phyloP scores from a whole-genome alignment of 2,329 filamentous ascomycete species.

The Botrytis porri region DNA sequence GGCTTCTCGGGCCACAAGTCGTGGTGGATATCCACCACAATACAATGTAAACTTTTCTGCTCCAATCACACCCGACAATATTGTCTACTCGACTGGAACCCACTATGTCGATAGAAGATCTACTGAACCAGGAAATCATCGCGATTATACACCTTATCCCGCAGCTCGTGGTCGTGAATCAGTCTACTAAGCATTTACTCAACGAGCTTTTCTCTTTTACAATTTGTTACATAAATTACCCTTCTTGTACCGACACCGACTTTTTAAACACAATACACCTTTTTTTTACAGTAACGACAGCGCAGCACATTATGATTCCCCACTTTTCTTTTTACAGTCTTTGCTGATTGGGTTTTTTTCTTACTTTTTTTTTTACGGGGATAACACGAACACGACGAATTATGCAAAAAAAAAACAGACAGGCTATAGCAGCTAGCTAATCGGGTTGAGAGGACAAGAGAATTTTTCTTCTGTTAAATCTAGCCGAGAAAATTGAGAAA shows the following conservation, averaged over 20 bases:
- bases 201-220: neutral
- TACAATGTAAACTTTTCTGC: constrained; percentile 8
- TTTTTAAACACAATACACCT: constrained; percentile 13
- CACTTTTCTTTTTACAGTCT: constrained; percentile 9
- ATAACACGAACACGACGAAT: constrained; percentile 13
- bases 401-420: constrained; percentile 4
- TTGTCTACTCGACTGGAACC: neutral
- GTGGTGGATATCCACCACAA: neutral
- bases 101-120: constrained; percentile 13
- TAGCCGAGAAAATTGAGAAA: neutral
- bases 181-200: neutral
- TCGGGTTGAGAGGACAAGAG: neutral
- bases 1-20: constrained; percentile 19
- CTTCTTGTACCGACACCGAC: constrained; percentile 19
- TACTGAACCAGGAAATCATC: constrained; percentile 7
- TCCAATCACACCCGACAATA: constrained; percentile 1
- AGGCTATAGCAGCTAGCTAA: neutral
- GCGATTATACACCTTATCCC: constrained; percentile 7
- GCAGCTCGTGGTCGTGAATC: neutral
- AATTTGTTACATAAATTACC: constrained; percentile 19
- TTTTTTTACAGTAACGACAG: constrained; percentile 20
- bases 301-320: constrained; percentile 19
- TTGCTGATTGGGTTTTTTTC: neutral
- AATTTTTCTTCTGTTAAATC: neutral
- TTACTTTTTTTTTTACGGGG: constrained; percentile 7